Conservation (phyloP, 164 flowering plant genomes). For the Piper longum region DNA sequence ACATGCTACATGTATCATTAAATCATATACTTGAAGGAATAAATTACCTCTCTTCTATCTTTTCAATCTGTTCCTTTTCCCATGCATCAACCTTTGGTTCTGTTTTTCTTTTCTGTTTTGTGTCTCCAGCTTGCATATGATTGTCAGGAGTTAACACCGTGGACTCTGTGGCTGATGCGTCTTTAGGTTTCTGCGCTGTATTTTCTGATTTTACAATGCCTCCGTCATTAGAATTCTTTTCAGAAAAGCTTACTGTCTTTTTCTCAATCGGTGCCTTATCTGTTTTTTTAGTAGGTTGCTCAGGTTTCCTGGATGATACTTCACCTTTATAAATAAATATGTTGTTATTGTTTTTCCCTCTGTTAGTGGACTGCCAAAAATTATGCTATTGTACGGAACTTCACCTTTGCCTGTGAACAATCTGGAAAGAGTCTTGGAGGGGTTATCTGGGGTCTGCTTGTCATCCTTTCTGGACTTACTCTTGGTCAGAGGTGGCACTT, state of each 20-base stretch:
- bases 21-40: neutral
- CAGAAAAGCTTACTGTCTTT: constrained; percentile 16
- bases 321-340: constrained; percentile 17
- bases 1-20: no score
- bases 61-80: constrained; percentile 43
- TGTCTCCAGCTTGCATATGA: constrained; percentile 2
- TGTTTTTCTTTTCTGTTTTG: constrained; percentile 1
- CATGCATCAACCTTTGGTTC: constrained; percentile 39
- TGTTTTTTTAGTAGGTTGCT: constrained; percentile 12
- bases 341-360: neutral
- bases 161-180: constrained; percentile 7
- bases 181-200: neutral
- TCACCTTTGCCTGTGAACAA: constrained; percentile 14
- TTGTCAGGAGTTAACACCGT: constrained; percentile 4
- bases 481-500: constrained; percentile 10
- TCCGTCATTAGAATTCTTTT: neutral
- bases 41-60: constrained; percentile 35
- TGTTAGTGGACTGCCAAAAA: neutral
- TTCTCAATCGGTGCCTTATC: constrained; percentile 16
- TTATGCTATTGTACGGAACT: constrained; percentile 9
- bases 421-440: constrained; percentile 11
- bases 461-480: constrained; percentile 18
- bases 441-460: constrained; percentile 2
- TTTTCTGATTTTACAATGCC: neutral
- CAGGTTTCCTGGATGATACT: constrained; percentile 18